Evolutionary conservation across 2,329 filamentous ascomycete genomes (phyloP), one percentile per base, ranked within the genome.

Genomic region (Trichoderma sp.): DNA sequence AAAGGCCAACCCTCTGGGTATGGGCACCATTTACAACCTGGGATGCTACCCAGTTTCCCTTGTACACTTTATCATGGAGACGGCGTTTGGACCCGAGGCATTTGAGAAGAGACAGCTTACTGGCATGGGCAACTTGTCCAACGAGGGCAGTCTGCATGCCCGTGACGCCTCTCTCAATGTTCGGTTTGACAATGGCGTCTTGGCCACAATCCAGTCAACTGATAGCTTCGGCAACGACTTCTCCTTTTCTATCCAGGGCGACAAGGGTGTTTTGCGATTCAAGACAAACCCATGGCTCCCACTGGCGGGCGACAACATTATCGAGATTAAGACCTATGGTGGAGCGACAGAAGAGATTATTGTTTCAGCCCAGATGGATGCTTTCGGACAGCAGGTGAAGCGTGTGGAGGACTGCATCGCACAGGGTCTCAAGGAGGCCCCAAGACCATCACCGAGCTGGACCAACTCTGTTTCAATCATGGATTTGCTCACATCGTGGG

Each of bases 11-110:
- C 80, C 80, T 11, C 66, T 79, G 27, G 80, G 79, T 12, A 79
- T 77, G 78, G 80, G 80, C n/a, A 81, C 80, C 33, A 81, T 81
- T 56, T 81, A 81, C 74, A 81, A 81, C 75, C 75, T 81, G 45
- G 80, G 80, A 6, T 81, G 80, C 76, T 81, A 81, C 29, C 80
- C 79, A 2, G 79, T 80, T 27, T 81, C 80, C 4, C 78, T 81
- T 24, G 69, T 80, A 11, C 80, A 81, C 50, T 77, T 79, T 11
- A 75, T 81, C 53, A 77, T 81, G 72, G 78, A 81, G 75, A 77
- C 77, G 8, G 78, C 79, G 1, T 79, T 62, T 63, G 80, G 80
- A 31, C 14, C 75, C 0, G 77, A 77, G 1, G 79, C 77, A 4
- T 79, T 79, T 64, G 73, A 72, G 18, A 64, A 35, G 11, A 75